Conservation (phyloP, 2,329 filamentous ascomycete species). For the Stagonosporopsis chrysanthemi region DNA sequence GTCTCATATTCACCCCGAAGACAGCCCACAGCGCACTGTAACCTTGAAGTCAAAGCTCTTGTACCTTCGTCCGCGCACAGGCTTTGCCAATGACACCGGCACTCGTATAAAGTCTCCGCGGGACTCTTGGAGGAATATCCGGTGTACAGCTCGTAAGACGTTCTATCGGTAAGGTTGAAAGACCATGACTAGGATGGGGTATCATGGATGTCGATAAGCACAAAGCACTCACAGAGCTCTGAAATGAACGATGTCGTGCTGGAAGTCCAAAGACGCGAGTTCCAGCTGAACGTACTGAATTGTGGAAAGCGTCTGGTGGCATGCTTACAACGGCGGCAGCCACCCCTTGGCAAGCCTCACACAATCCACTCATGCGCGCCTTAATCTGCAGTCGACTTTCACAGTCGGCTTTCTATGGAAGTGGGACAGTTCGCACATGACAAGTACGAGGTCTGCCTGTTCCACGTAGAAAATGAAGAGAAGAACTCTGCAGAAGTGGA, state of each 20-base stretch:
- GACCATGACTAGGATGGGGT: background rate
- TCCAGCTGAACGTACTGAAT: too few species aligned
- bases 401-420: too few species aligned
- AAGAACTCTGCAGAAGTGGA: background rate
- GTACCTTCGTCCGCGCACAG: background rate
- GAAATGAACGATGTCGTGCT: background rate
- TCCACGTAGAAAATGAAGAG: background rate
- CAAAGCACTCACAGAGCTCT: background rate
- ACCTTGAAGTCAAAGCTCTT: conserved; percentile 1
- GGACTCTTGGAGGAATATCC: background rate
- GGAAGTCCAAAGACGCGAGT: background rate
- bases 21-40: background rate
- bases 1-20: background rate
- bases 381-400: too few species aligned
- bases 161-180: background rate
- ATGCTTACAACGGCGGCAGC: too few species aligned
- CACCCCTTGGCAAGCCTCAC: too few species aligned
- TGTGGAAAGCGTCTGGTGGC: too few species aligned
- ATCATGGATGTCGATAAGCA: background rate
- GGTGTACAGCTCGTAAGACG: background rate
- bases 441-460: background rate
- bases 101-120: background rate
- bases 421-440: too few species aligned
- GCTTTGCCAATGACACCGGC: background rate
- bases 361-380: too few species aligned